These are phyloP conservation scores for thale cress (Arabidopsis thaliana) DNA, from an alignment of 345 rosid species.

Conservation along the genomic window DNA sequence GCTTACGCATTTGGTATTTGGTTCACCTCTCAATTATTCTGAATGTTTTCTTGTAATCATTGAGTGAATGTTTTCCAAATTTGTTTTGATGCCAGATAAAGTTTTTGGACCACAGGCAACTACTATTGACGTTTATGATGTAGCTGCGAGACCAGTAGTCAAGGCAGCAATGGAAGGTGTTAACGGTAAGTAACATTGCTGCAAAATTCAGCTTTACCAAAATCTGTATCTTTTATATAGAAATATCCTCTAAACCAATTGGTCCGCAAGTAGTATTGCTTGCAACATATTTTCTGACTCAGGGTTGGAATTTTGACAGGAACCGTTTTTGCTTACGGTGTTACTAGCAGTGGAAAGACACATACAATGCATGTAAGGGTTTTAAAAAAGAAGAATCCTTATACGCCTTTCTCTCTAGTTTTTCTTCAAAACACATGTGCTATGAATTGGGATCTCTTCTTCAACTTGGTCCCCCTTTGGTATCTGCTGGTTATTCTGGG, in stretches of 20 bases:
- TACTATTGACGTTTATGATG: conserved; percentile 86
- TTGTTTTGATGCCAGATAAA: conserved; percentile 60
- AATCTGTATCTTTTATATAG: background rate
- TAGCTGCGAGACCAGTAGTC: conserved; percentile 95
- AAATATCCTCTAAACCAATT: background rate
- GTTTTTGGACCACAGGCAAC: conserved; percentile 85
- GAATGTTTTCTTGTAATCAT: background rate
- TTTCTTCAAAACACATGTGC: background rate
- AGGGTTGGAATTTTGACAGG: conserved; percentile 54
- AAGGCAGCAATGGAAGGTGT: conserved; percentile 99
- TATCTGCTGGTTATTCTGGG: conserved; percentile 12
- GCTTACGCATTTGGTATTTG: conserved; percentile 90
- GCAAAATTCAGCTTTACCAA: background rate
- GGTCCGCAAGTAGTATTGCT: conserved; percentile 1
- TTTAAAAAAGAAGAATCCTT: background rate
- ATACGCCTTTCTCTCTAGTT: background rate
- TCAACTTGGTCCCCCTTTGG: background rate
- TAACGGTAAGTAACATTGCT: conserved; percentile 64
- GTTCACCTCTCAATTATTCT: conserved; percentile 3
- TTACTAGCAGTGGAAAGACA: conserved; percentile 99
- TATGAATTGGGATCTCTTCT: background rate
- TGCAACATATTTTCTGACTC: conserved; percentile 17
- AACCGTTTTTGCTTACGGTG: conserved; percentile 99
- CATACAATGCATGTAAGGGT: conserved; percentile 97
- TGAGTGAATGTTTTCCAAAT: conserved; percentile 6